These are phyloP conservation scores for Mrakia frigida DNA, from an alignment of 768 basidiomycete species.

Conservation along the genomic window DNA sequence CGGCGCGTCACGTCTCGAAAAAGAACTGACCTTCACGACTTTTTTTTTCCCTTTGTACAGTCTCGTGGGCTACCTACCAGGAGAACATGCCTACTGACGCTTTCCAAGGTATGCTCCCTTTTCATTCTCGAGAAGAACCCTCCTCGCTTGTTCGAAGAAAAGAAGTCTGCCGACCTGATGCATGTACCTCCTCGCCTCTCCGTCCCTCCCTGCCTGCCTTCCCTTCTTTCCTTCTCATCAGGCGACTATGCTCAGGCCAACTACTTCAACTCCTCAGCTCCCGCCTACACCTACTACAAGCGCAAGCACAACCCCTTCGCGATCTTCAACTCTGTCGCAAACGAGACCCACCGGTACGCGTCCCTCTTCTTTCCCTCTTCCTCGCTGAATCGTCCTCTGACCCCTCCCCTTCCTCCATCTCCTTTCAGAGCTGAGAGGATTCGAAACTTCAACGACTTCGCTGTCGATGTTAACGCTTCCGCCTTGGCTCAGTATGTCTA, in stretches of 20 bases:
- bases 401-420: too few species aligned
- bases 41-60: constrained; percentile 23
- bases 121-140: neutral
- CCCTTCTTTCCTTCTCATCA: neutral
- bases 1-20: too few species aligned
- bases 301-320: constrained; percentile 58
- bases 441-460: constrained; percentile 62
- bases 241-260: constrained; percentile 41
- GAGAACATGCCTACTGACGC: constrained; percentile 44
- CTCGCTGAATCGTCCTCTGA: too few species aligned
- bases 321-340: constrained; percentile 51
- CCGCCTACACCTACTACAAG: constrained; percentile 52
- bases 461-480: constrained; percentile 52
- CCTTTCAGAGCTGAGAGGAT: constrained; percentile 46
- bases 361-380: too few species aligned
- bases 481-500: constrained; percentile 59
- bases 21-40: too few species aligned
- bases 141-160: neutral
- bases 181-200: too few species aligned
- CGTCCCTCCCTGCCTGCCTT: too few species aligned
- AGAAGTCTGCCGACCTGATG: too few species aligned
- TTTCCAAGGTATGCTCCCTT: constrained; percentile 6
- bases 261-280: constrained; percentile 45
- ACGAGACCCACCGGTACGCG: constrained; percentile 41
- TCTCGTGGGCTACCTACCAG: constrained; percentile 61